A percentile compares a stretch with the other conserved stretches of the same genome.
phyloP scores from a whole-genome alignment of 2,329 filamentous ascomycete species.

The Fusarium brachygibbosum region DNA sequence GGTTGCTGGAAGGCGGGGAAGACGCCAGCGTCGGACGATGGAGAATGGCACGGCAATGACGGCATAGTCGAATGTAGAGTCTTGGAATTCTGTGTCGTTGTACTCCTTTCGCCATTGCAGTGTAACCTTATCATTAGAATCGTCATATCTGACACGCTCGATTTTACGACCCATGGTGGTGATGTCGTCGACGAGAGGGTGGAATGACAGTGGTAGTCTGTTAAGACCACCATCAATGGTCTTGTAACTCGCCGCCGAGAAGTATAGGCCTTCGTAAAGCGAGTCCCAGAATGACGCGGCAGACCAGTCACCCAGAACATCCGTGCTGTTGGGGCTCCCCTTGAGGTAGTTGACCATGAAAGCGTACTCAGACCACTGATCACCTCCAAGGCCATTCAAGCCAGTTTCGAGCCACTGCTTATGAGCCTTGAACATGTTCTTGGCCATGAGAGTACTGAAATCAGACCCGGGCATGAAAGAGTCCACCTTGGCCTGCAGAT shows the following conservation, averaged over 20 bases:
- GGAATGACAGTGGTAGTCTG: not conserved
- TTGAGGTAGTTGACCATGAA: conserved; percentile 27
- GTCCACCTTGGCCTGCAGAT: not conserved
- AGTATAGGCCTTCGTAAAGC: not conserved
- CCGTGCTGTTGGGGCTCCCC: conserved; percentile 9
- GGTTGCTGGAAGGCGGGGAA: not conserved
- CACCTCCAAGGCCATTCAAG: conserved; percentile 1
- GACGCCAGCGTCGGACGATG: conserved; percentile 13
- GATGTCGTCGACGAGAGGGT: conserved; percentile 7
- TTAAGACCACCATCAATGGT: conserved; percentile 7
- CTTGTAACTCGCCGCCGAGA: conserved; percentile 11
- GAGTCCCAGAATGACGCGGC: conserved; percentile 2
- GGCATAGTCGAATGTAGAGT: conserved; percentile 13
- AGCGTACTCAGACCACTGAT: conserved; percentile 16
- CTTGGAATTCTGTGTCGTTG: conserved; percentile 15
- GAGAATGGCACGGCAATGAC: conserved; percentile 10
- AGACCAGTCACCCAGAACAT: conserved; percentile 6
- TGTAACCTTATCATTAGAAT: not conserved
- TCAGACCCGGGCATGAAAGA: not conserved
- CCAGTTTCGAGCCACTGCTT: conserved; percentile 26
- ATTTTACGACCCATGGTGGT: conserved; percentile 17
- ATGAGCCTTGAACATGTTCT: conserved; percentile 23
- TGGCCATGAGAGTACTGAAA: conserved; percentile 22
- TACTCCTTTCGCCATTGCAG: conserved; percentile 9
- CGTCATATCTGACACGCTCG: conserved; percentile 4